phyloP scores from a whole-genome alignment of 2,329 filamentous ascomycete genomes.

The Chrysoporthe puriensis region DNA sequence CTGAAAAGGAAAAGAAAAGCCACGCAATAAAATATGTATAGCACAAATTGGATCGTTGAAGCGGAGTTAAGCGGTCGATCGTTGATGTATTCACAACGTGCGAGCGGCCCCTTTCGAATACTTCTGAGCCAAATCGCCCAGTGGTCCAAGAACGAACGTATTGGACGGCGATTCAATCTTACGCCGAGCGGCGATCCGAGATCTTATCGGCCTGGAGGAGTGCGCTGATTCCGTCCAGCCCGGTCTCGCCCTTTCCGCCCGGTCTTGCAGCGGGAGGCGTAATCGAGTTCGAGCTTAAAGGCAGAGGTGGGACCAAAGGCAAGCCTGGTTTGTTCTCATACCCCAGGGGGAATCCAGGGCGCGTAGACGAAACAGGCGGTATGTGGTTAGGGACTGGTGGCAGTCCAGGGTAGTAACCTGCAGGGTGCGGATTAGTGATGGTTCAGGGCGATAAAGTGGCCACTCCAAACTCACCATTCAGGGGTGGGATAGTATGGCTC shows the following conservation, averaged over 20 bases:
- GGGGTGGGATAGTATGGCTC: constrained; percentile 23
- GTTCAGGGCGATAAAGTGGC: no score
- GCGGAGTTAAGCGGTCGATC: background rate
- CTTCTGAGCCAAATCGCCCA: no score
- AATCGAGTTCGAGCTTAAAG: constrained; percentile 22
- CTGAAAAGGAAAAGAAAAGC: background rate
- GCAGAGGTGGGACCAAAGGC: constrained; percentile 32
- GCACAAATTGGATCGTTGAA: background rate
- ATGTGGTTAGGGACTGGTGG: constrained; percentile 8
- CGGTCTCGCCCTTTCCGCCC: constrained; percentile 36
- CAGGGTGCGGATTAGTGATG: background rate
- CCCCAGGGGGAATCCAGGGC: constrained; percentile 22
- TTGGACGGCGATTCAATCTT: background rate
- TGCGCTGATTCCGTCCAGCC: constrained; percentile 62
- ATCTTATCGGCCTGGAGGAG: constrained; percentile 63
- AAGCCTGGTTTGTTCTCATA: constrained; percentile 13
- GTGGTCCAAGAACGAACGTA: no score
- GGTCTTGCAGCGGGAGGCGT: constrained; percentile 24
- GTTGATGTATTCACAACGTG: background rate
- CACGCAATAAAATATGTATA: background rate
- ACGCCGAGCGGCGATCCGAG: constrained; percentile 48
- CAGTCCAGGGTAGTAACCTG: constrained; percentile 33
- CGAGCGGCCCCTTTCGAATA: background rate
- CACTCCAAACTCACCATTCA: constrained; percentile 25
- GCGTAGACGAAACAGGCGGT: background rate